Evolutionary conservation across 768 basidiomycete genomes (phyloP), one percentile per base, ranked within the genome.

Genomic region (Tulasnella sp.): DNA sequence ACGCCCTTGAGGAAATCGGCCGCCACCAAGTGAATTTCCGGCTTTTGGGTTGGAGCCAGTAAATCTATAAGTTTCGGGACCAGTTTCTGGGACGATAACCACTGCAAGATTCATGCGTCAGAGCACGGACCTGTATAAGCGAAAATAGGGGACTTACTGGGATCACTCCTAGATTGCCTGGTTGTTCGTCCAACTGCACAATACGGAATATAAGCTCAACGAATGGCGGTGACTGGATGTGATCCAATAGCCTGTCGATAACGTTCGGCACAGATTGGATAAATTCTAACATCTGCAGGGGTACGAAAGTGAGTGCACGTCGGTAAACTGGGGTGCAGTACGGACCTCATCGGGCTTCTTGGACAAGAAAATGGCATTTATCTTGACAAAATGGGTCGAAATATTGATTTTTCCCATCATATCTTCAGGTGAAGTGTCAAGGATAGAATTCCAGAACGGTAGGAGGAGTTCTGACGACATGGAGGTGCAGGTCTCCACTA

Each of bases 1-100:
- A 98, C 94, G 66, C 90, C 90, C 79, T 96, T 96, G 77, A 98
- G 88, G 70, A 98, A 84, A 72, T 99, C 97, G 0, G 94, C 86
- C 37, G 94, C 92, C 72, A 94, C 89, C 8, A 87, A 84, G 80
- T 98, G 97, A 71, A 91, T 86, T 72, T 92, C 89, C 40, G 87
- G 82, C 26, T 88, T 85, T 73, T 92, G 83, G 11, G 84, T 79
- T 0, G 97, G 94, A 16, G 94, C 91, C 29, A 99, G 86, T 62
- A 95, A 84, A 74, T 88, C 87, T 73, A 96, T 84, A 17, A 98
- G 84, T 67, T 89, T 87, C 32, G 86, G 85, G 81, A 98, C 92
- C 44, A 98, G 86, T 73, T 87, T 85, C 82, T 95, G 86, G 52
- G 88, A 86, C 12, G 93, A 92, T 66, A 98, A 81, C 95, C 95